Conservation (phyloP, 768 basidiomycete genomes). For the Crucibulum laeve region DNA sequence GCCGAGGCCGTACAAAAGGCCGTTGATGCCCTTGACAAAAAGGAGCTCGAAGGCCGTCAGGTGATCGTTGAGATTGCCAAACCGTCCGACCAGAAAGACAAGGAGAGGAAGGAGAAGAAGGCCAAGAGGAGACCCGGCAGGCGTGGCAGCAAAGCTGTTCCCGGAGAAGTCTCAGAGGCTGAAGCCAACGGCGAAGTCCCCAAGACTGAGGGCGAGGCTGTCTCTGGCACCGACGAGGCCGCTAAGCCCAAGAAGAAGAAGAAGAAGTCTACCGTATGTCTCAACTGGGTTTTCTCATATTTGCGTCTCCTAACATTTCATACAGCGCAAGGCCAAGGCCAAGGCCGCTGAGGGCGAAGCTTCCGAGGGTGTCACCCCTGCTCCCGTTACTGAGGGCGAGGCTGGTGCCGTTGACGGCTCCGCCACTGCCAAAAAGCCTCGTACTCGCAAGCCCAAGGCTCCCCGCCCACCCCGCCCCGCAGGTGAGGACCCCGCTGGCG, state of each 20-base stretch:
- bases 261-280: slow-evolving; percentile 65
- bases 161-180: slow-evolving; percentile 86
- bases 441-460: slow-evolving; percentile 52
- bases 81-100: slow-evolving; percentile 84
- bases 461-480: slow-evolving; percentile 62
- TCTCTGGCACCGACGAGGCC: slow-evolving; percentile 57
- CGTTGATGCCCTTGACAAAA: slow-evolving; percentile 80
- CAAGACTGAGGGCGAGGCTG: slow-evolving; percentile 48
- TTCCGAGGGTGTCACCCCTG: slow-evolving; percentile 24
- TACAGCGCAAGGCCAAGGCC: slow-evolving; percentile 53
- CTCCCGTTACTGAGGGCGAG: slow-evolving; percentile 32
- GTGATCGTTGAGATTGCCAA: slow-evolving; percentile 93
- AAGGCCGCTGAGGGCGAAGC: slow-evolving; percentile 28
- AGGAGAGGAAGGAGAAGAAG: slow-evolving; percentile 75
- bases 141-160: slow-evolving; percentile 82
- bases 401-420: slow-evolving; percentile 30
- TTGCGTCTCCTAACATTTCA: slow-evolving; percentile 12
- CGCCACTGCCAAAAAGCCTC: slow-evolving; percentile 42
- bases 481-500: slow-evolving; percentile 82
- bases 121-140: slow-evolving; percentile 79
- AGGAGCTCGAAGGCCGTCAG: slow-evolving; percentile 83
- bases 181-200: slow-evolving; percentile 79
- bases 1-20: slow-evolving; percentile 84
- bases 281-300: slow-evolving; percentile 11
- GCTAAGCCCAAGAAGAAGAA: slow-evolving; percentile 85